Evolutionary conservation across 371 early-diverging fungal genomes (phyloP).

Genomic region (Sporodiniella umbellata): DNA sequence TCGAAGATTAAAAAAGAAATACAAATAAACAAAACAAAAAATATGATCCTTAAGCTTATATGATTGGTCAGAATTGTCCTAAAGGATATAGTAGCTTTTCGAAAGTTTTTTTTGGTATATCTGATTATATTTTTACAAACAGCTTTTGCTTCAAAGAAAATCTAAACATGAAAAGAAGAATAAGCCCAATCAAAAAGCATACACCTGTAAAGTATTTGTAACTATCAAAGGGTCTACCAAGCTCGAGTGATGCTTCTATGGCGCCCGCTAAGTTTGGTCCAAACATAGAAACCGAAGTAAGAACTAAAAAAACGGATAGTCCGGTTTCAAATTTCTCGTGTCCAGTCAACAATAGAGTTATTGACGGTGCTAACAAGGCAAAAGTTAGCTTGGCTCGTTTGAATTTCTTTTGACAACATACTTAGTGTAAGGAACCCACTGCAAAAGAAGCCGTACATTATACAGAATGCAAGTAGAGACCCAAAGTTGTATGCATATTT

Average conservation of each 20-base stretch:
- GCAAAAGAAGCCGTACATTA: conserved; percentile 36
- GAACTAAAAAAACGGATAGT: conserved; percentile 22
- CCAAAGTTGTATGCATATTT: conserved; percentile 34
- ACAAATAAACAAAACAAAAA: conserved; percentile 4
- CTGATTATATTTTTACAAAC: conserved; percentile 14
- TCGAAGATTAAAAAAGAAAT: background rate
- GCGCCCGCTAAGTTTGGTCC: conserved; percentile 34
- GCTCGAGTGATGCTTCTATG: conserved; percentile 10
- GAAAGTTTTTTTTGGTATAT: too few relatives aligned
- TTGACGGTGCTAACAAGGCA: conserved; percentile 19
- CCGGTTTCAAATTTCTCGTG: conserved; percentile 28
- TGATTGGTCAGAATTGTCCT: too few relatives aligned
- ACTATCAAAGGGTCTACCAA: conserved; percentile 11
- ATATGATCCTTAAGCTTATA: background rate
- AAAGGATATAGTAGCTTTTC: too few relatives aligned
- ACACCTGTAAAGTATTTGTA: conserved; percentile 40
- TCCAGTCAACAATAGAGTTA: conserved; percentile 26
- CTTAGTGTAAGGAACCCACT: conserved; percentile 35
- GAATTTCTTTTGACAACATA: conserved; percentile 2
- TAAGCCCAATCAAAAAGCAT: conserved; percentile 20
- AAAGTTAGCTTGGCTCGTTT: background rate
- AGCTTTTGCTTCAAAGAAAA: conserved; percentile 13
- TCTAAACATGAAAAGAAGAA: conserved; percentile 17
- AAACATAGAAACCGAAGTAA: conserved; percentile 24
- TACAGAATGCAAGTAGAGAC: conserved; percentile 25